Evolutionary conservation across 805 yeast species (phyloP), one percentile per base, ranked within the genome.

Genomic region (Ogataea neopini): DNA sequence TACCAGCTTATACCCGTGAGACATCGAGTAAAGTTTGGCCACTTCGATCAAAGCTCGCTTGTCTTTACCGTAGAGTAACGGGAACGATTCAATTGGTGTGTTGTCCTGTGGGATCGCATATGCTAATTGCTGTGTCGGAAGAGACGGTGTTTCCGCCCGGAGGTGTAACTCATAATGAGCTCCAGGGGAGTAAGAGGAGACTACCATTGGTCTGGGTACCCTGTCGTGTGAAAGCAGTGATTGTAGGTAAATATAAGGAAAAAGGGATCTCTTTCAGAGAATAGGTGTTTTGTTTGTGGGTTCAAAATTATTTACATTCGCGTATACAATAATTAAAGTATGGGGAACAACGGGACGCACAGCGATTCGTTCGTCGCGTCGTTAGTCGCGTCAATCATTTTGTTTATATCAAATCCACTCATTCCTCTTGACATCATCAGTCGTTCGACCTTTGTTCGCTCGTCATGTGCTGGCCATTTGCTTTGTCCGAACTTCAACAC

Each of bases 1-100:
- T 8, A 60, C 63, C 11, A 61, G 38, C 34, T 53, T 50, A 38
- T 57, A 60, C 2, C 65, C 64, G 34, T 61, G 65, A 22, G 47
- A 41, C 8, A 50, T 22, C 0, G 57, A 61, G 48, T 51, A 60
- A 26, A 52, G 38, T 39, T 59, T 60, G 20, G 60, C 61, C 18
- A 61, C 29, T 35, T 60, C 61, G 15, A 61, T 47, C 38, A 61
- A 36, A 5, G 51, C 33, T 25, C 48, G 44, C 36, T 61, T 61
- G 6, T 60, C 58, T 25, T 43, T 40, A 15, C 59, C 49, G 32
- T 59, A 61, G 1, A 57, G 40, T 14, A 45, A 30, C 6, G 65
- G 65, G 2, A 59, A 54, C 8, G 57, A 52, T 3, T 56, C 22
- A 15, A 26, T 35, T 9, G 28, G 20, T 3, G 13, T 11, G 18